Conservation (phyloP, 2,329 filamentous ascomycete genomes). For the Pseudogymnoascus sp. region DNA sequence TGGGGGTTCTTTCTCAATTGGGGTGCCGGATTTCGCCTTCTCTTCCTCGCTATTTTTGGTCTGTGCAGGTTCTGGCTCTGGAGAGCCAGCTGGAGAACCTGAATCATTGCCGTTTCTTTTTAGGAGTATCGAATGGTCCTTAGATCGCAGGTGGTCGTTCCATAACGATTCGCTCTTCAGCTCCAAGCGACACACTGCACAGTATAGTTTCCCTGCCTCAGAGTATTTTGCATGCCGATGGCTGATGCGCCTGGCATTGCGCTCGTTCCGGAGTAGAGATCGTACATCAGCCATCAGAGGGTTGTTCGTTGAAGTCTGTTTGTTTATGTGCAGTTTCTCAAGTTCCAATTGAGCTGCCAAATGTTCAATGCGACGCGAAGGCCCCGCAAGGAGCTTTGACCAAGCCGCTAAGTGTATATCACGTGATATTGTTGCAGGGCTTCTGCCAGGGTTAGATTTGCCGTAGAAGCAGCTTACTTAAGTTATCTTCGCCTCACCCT, state of each 20-base stretch:
- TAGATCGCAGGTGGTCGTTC: conserved; percentile 52
- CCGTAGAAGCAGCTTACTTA: neutral
- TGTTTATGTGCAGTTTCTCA: neutral
- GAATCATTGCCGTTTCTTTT: conserved; percentile 22
- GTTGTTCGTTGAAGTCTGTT: neutral
- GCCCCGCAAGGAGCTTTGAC: conserved; percentile 1
- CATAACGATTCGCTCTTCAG: conserved; percentile 61
- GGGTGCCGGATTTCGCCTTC: neutral
- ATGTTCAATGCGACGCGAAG: neutral
- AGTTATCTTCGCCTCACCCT: conserved; percentile 2
- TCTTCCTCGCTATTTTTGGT: neutral
- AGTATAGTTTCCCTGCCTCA: conserved; percentile 58
- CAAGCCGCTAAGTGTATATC: neutral
- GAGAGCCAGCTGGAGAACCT: conserved; percentile 12
- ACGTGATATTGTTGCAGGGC: neutral
- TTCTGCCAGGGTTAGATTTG: neutral
- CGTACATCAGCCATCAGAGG: conserved; percentile 67
- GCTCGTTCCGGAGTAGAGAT: conserved; percentile 69
- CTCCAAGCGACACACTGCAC: conserved; percentile 56
- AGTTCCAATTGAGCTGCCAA: conserved; percentile 3
- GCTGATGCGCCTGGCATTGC: conserved; percentile 64
- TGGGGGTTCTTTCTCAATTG: neutral
- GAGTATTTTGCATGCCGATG: conserved; percentile 64
- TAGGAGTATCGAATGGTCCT: conserved; percentile 35
- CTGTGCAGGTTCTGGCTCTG: neutral